A percentile compares a stretch with the other conserved stretches of the same genome.
Conservation (phyloP, 73 alveolate species). For the Blepharisma japonicum region DNA sequence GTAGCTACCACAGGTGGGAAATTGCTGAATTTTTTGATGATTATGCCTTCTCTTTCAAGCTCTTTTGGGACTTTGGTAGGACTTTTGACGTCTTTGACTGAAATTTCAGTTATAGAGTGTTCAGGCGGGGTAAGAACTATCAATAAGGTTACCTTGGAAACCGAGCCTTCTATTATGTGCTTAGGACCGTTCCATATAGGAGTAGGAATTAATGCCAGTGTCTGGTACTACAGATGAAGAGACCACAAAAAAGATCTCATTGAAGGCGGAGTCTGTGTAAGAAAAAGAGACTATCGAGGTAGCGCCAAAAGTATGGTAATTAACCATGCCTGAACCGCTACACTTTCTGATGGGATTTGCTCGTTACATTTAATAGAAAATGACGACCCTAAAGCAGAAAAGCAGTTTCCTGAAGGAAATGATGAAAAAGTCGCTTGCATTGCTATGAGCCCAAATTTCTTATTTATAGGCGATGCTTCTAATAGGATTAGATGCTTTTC, state of each 20-base stretch:
- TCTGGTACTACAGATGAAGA: conserved; percentile 81
- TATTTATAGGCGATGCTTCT: conserved; percentile 76
- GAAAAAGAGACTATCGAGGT: conserved; percentile 85
- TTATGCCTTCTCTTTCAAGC: conserved; percentile 66
- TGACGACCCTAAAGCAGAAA: conserved; percentile 42
- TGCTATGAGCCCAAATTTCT: conserved; percentile 80
- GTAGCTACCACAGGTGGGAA: conserved; percentile 81
- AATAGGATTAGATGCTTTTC: conserved; percentile 82
- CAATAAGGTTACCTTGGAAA: conserved; percentile 32
- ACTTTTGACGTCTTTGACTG: conserved; percentile 66
- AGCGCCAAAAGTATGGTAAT: conserved; percentile 71
- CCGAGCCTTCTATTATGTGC: conserved; percentile 52
- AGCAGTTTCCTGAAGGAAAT: conserved; percentile 88
- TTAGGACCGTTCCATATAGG: conserved; percentile 81
- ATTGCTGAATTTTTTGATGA: conserved; percentile 62
- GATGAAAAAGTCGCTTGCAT: conserved; percentile 81
- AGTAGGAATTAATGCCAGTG: conserved; percentile 79
- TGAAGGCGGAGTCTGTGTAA: conserved; percentile 38
- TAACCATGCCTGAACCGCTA: conserved; percentile 89
- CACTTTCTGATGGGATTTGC: conserved; percentile 80
- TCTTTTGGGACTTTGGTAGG: conserved; percentile 60
- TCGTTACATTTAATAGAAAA: conserved; percentile 77
- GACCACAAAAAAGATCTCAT: conserved; percentile 41
- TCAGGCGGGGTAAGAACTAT: conserved; percentile 1
- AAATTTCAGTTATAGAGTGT: conserved; percentile 52